Evolutionary conservation across 2,329 filamentous ascomycete species (phyloP), one percentile per base, ranked within the genome.

Genomic region (Penicillium italicum): DNA sequence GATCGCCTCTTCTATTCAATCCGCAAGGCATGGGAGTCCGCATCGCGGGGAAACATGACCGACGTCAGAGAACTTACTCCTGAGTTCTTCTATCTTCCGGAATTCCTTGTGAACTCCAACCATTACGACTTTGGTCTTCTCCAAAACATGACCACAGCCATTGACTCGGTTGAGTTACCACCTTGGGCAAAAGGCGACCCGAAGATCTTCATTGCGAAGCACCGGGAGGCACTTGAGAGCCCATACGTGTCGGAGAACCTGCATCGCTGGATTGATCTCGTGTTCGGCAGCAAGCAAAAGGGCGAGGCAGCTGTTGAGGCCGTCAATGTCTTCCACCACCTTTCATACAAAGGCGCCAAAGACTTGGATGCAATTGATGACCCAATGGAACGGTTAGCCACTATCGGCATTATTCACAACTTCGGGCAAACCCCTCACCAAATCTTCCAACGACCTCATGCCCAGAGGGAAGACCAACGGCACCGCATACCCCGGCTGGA

Each of bases 391-490:
- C 83, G 91, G 41, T 80, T 91, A 7, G 90, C 93, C 5, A 93
- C 91, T 0, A 97, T 96, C 51, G 91, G 91, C 33, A 96, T 97
- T 63, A 97, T 99, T 65, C 93, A 99, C 74, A 97, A 97, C 66
- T 99, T 99, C 72, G 94, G 94, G 0, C 94, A 99, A 72, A 99
- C 95, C 1, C 94, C 95, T 1, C 89, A 95, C 65, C 95, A 99
- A 71, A 88, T 97, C 16, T 99, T 97, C 71, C 83, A 85, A 42
- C 87, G 88, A 56, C 81, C 88, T 12, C 94, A 99, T 72, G 86
- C 89, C 4, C 76, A 83, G n/a, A 84, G 88, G 14, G 91, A 96
- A 62, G 82, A 89, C 53, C 75, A 82, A 5, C 79, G 83, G 22
- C 83, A 85, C 52, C 85, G 85, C 5, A 77, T 82, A 3, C 85